Base-by-base conservation (phyloP, 1,139 yeast species). In the Geotrichum bryndzae region DNA sequence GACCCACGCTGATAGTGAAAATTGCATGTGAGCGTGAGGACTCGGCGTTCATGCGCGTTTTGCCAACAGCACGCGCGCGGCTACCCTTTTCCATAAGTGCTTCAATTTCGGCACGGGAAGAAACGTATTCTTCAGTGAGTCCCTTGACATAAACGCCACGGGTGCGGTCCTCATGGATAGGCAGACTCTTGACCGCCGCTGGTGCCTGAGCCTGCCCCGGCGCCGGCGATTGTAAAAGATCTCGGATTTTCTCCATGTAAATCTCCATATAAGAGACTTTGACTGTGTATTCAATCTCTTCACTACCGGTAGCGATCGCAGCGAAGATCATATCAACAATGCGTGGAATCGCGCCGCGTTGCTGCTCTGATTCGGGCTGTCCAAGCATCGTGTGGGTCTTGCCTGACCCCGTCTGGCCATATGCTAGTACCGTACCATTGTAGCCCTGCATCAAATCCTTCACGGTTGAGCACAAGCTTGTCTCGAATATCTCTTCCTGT, bases 341-440 rank as follows among this genome's bases (percentile, higher is more conserved):
- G 51, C 96, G 77, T 0, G 96, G 96, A 22, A 88, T 85, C 33
- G 88, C 79, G 2, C 97, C 97, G 27, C 25, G 53, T n/a, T 53
- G 18, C 15, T 53, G 25, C 25, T 53, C 46, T 8, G 41, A 35
- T 10, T 85, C 85, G n/a, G 41, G n/a, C 23, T 79, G 72, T 0
- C 96, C 97, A 82, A 88, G 82, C 95, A 91, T 88, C 1, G 96
- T 88, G 70, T 84, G 85, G 0, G 96, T 84, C 70, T 90, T 90
- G 2, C 97, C 97, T 0, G 95, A 82, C 0, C 96, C 95, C 0
- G 96, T 87, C 71, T 89, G 96, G 5, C 97, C 97, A 73, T 90
- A 91, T 1, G 96, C 92, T 55, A 90, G 75, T 0, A 91, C 86
- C 0, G 96, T 85, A 25, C 95, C 94, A 73, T 91, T 90, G 71